Evolutionary conservation across 2,329 filamentous ascomycete genomes (phyloP), one percentile per base, ranked within the genome.

Genomic region (Rutstroemia sydowiana): DNA sequence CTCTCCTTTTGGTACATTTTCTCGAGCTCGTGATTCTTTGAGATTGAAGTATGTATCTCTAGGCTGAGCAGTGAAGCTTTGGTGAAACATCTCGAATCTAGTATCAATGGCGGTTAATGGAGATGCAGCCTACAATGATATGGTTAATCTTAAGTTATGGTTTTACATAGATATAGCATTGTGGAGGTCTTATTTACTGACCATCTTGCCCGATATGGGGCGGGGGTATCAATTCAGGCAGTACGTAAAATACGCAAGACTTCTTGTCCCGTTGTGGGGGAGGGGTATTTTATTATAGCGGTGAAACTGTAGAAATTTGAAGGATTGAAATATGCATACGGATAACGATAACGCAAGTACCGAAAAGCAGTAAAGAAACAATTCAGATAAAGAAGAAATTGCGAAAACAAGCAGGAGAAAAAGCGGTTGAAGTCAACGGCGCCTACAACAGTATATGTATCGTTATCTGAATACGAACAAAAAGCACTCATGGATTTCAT

Each of bases 21-120:
- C 85, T 76, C 73, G 71, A 69, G 73, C 55, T 42, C 49, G 51
- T 55, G 65, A 63, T 54, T 77, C 73, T 62, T 76, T 78, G 56
- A 77, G 68, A 59, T 75, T 75, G 68, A 87, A 85, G 65, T 87
- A 81, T 16, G 80, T 69, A 68, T 82, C 78, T 59, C 76, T 73
- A 23, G 67, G 64, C 52, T 72, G 71, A 21, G 14, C 26, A 28
- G 36, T 36, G 40, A 34, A 48, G 45, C 67, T 69, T 59, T 70
- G 70, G 58, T 73, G 68, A 65, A 75, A 77, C 74, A 77, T 66
- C 55, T 66, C 63, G 31, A 63, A 60, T 37, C 64, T 56, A 34
- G 61, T 53, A 34, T 66, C 61, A 52, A 66, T 61, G 9, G 60
- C 61, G 37, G 58, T 58, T 23, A 61, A 55, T 44, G 62, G 59